Conservation (phyloP, 1,139 yeast genomes). For the Suhomyces bribrorum region DNA sequence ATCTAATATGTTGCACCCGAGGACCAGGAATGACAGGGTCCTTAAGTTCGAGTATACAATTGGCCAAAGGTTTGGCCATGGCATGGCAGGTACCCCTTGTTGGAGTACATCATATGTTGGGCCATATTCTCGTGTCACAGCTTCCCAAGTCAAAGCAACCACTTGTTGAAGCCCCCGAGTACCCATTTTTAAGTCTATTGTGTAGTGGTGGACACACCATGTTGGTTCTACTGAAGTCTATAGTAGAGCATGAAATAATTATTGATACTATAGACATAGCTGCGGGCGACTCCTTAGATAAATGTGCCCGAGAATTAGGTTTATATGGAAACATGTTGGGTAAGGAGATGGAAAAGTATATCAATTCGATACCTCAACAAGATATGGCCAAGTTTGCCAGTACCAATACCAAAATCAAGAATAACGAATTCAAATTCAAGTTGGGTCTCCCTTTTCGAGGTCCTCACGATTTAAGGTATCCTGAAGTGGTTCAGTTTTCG, state of each 20-base stretch:
- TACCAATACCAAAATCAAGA: conserved; percentile 24
- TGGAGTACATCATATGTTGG: conserved; percentile 97
- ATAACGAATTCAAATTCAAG: conserved; percentile 24
- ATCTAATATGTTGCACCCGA: conserved; percentile 82
- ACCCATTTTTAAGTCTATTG: conserved; percentile 77
- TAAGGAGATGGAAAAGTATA: conserved; percentile 68
- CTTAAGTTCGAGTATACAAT: conserved; percentile 74
- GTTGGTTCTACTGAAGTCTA: conserved; percentile 65
- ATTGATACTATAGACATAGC: conserved; percentile 85
- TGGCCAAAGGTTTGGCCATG: conserved; percentile 80
- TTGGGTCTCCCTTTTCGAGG: conserved; percentile 37
- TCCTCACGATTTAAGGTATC: conserved; percentile 31
- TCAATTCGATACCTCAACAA: conserved; percentile 32
- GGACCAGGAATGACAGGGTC: conserved; percentile 99
- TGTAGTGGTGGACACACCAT: conserved; percentile 97
- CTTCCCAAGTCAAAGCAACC: conserved; percentile 41
- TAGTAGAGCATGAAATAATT: conserved; percentile 68
- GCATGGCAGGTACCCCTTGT: conserved; percentile 78
- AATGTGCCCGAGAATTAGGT: conserved; percentile 86
- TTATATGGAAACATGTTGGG: conserved; percentile 83
- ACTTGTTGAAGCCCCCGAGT: conserved; percentile 47
- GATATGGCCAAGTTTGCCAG: conserved; percentile 22
- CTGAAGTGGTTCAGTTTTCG: conserved; percentile 53
- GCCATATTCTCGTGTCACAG: conserved; percentile 77
- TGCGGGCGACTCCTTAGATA: conserved; percentile 90